Evolutionary conservation across 2,329 filamentous ascomycete species (phyloP).

Genomic region (Diaporthe vexans): DNA sequence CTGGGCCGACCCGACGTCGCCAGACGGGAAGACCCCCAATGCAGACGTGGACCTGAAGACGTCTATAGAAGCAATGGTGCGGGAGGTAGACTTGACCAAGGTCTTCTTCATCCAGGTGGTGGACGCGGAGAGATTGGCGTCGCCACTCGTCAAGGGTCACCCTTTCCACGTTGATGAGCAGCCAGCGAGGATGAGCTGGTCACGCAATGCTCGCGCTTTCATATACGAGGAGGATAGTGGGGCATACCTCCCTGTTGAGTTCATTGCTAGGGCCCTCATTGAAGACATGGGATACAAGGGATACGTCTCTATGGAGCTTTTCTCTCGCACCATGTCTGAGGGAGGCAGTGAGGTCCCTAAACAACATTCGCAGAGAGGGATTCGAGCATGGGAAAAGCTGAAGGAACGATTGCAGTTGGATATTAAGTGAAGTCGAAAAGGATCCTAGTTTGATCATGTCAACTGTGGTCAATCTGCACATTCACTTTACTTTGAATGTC

Average conservation of each 20-base stretch:
- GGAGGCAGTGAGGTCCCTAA: constrained; percentile 58
- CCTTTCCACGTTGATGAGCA: constrained; percentile 66
- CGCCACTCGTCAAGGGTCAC: constrained; percentile 65
- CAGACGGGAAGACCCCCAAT: constrained; percentile 56
- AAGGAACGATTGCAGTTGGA: constrained; percentile 48
- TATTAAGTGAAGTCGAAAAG: constrained; percentile 43
- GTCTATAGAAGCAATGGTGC: constrained; percentile 61
- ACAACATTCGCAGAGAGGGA: constrained; percentile 66
- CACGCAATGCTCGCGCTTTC: constrained; percentile 72
- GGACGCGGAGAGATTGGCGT: constrained; percentile 67
- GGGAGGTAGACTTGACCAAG: constrained; percentile 63
- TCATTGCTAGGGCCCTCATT: constrained; percentile 66
- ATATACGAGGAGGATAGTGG: constrained; percentile 68
- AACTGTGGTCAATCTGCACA: neutral
- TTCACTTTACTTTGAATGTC: neutral
- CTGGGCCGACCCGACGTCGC: constrained; percentile 67
- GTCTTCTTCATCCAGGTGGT: constrained; percentile 75
- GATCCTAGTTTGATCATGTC: neutral
- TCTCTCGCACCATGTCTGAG: constrained; percentile 65
- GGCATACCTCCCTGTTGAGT: constrained; percentile 70
- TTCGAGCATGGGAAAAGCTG: constrained; percentile 61
- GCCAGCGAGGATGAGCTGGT: constrained; percentile 74
- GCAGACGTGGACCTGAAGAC: constrained; percentile 60
- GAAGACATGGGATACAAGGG: constrained; percentile 69
- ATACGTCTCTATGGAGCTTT: constrained; percentile 72